Percentiles rank a stretch among this genome's conserved stretches.
Conservation (phyloP, 192 early-diverging fungal species). For the Neocallimastix lanati region DNA sequence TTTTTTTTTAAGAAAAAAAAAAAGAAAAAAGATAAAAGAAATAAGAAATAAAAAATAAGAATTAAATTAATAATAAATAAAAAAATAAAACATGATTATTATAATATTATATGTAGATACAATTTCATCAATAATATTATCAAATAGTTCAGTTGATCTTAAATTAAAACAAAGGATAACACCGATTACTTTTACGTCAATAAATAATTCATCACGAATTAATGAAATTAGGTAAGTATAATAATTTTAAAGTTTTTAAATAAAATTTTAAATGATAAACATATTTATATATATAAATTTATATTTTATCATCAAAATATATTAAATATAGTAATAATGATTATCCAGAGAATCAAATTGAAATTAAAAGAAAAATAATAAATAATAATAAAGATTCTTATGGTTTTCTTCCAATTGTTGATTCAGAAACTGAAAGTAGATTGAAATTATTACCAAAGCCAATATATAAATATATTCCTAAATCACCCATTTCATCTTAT, state of each 20-base stretch:
- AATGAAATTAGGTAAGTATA: not conserved
- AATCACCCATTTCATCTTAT: not conserved
- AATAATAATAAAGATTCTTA: not conserved
- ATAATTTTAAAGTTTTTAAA: too few species aligned
- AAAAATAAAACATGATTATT: too few species aligned
- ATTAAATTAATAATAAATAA: too few species aligned
- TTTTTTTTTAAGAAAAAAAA: too few species aligned
- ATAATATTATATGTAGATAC: too few species aligned
- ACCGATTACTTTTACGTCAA: not conserved
- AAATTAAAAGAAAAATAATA: not conserved
- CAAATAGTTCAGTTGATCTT: not conserved
- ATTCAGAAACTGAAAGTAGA: not conserved
- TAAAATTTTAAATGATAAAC: too few species aligned
- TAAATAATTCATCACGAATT: not conserved
- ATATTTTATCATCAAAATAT: not conserved
- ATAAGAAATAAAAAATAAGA: too few species aligned
- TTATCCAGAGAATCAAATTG: not conserved
- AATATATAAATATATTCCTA: not conserved
- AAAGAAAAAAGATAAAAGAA: too few species aligned
- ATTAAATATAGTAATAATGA: not conserved
- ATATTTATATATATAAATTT: too few species aligned
- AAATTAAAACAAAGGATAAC: not conserved
- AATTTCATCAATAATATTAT: not conserved
- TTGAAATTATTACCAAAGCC: not conserved
- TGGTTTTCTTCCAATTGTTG: not conserved